Evolutionary conservation across 352 stramenopile species (phyloP), one percentile per base, ranked within the genome.

Genomic region (Aphanomyces astaci): DNA sequence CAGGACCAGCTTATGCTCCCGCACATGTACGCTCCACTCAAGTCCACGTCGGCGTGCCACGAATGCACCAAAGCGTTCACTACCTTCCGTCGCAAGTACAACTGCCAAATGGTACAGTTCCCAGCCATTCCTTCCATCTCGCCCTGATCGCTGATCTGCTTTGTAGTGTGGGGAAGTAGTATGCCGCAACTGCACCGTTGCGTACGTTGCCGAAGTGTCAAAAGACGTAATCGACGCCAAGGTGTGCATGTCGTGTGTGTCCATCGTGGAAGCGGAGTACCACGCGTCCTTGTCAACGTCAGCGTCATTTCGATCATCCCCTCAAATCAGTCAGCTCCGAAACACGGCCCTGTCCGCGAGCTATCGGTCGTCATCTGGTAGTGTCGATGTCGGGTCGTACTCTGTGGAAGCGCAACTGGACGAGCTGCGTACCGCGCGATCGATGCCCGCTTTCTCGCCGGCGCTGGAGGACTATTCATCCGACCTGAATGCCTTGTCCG

Each of bases 91-190:
- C 33, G 56, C 28, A 64, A 64, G 11, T 51, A 64, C 56, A 64
- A 64, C 22, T 64, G 56, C 33, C 56, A 64, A 64, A 64, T 64
- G 56, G 56, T 64, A 64, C n/a, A n/a, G n/a, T n/a, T n/a, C n/a
- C n/a, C n/a, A n/a, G n/a, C n/a, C n/a, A n/a, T n/a, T n/a, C n/a
- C n/a, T n/a, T n/a, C n/a, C n/a, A n/a, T n/a, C n/a, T n/a, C n/a
- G 22, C 51, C 22, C 15, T 25, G 22, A 25, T 25, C 27, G n/a
- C 0, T 36, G 15, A 43, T 43, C 7, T 7, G 7, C 17, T 32
- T 25, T 40, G 25, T 59, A 68, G 62, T 68, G 62, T 33, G 62
- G 62, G 17, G 62, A 68, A 60, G 62, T 68, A 25, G 62, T 68
- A 4, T 68, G 62, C 30, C 46, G 51, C 13, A 40, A 30, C 28